Base-by-base conservation (phyloP, 345 rosid species). In the Streptanthus diversifolius region DNA sequence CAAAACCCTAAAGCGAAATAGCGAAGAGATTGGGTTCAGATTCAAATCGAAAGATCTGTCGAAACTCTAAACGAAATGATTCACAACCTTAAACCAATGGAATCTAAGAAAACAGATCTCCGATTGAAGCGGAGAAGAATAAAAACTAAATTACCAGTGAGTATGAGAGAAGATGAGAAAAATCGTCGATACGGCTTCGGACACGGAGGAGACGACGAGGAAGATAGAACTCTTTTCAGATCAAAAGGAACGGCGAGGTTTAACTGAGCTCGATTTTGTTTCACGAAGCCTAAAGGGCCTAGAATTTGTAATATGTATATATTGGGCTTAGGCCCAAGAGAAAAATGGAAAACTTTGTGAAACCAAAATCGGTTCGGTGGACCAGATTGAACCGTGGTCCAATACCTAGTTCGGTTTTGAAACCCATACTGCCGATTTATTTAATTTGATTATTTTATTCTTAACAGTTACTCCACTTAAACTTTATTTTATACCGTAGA, bases 11-110 rank as follows among this genome's bases (percentile, higher is more conserved):
- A 29, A 29, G 1, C 35, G 58, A n/a, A 27, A 1, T 4, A 48
- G 15, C n/a, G 33, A 27, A 49, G 54, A 57, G 61, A 71, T 5
- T 29, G 40, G 40, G 45, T 59, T 66, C 73, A 74, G 78, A 74
- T 74, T 74, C 73, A 74, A 74, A 48, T 58, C 73, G 36, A 49
- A 59, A 61, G 75, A 70, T 48, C 68, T 71, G 8, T 43, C 0
- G n/a, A 51, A 58, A 39, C 53, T 54, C 68, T 74, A 58, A 37
- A 4, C 32, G 37, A 37, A 74, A 5, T 40, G 14, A 54, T 58
- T 29, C 45, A 24, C 11, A 58, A 5, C 21, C 35, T 29, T 3
- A 36, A 25, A 14, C 13, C 32, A 73, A 17, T 0, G 10, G 25
- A 36, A 13, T 7, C 8, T 13, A 74, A 3, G 1, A 18, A 6